These are phyloP conservation scores for Digitaria exilis DNA, from an alignment of 202 grass and related monocot genomes.

Conservation along the genomic window DNA sequence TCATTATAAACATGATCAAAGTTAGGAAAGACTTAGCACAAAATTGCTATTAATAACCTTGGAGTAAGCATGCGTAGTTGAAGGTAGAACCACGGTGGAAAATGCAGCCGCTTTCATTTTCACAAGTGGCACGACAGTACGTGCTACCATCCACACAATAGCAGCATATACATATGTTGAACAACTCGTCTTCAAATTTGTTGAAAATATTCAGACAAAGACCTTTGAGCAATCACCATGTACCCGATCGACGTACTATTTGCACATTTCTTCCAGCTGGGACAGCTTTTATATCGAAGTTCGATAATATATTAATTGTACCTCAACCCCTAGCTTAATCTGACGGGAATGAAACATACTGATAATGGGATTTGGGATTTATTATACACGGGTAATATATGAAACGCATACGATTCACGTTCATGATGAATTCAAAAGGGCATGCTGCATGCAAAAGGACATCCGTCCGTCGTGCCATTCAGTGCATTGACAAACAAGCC, in stretches of 20 bases:
- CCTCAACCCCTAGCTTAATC: not conserved
- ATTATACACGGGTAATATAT: too few species aligned
- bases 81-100: too few species aligned
- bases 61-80: too few species aligned
- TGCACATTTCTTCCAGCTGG: not conserved
- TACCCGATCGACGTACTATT: not conserved
- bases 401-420: too few species aligned
- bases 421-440: constrained; percentile 1
- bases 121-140: not conserved
- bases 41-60: too few species aligned
- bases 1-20: too few species aligned
- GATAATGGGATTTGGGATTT: too few species aligned
- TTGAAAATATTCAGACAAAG: not conserved
- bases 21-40: too few species aligned
- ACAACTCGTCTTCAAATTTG: not conserved
- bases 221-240: not conserved
- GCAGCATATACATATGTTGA: not conserved
- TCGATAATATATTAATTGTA: not conserved
- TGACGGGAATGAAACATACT: not conserved
- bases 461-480: constrained; percentile 30
- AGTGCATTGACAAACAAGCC: constrained; percentile 15
- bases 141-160: not conserved
- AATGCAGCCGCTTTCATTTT: not conserved
- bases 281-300: not conserved
- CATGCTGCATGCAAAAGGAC: constrained; percentile 18